Percentiles rank a stretch among this genome's conserved stretches.
phyloP scores from a whole-genome alignment of 805 yeast species.

The Kodamaea neixiangensis region DNA sequence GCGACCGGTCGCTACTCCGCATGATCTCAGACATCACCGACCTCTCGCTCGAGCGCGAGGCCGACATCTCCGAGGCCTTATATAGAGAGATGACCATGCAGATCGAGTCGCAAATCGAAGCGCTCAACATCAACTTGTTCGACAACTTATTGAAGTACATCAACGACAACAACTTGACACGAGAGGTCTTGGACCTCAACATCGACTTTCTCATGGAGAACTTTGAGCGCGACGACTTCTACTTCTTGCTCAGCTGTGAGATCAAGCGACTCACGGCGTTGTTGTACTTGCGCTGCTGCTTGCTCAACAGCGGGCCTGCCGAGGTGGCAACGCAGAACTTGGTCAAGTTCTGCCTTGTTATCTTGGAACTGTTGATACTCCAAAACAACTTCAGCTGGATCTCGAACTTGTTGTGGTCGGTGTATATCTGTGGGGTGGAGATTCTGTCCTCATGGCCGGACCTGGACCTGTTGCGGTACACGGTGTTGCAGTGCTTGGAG shows the following conservation, averaged over 20 bases:
- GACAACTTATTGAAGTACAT: slow-evolving; percentile 13
- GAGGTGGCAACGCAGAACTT: slow-evolving; percentile 16
- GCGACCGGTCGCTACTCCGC: slow-evolving; percentile 25
- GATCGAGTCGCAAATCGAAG: slow-evolving; percentile 18
- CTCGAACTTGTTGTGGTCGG: slow-evolving; percentile 32
- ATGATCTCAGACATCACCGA: slow-evolving; percentile 34
- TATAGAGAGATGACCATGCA: slow-evolving; percentile 18
- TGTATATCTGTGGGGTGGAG: slow-evolving; percentile 28
- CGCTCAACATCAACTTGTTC: slow-evolving; percentile 16
- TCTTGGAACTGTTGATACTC: slow-evolving; percentile 26
- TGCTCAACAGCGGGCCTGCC: slow-evolving; percentile 27
- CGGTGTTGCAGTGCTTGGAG: slow-evolving; percentile 25
- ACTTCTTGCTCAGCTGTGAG: slow-evolving; percentile 30
- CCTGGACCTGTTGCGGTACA: slow-evolving; percentile 29
- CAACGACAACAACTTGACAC: slow-evolving; percentile 1
- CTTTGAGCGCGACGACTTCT: slow-evolving; percentile 21
- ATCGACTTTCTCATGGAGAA: slow-evolving; percentile 12
- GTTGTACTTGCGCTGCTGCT: slow-evolving; percentile 29
- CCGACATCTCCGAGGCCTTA: slow-evolving; percentile 15
- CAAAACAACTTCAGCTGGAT: slow-evolving; percentile 31
- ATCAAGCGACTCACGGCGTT: slow-evolving; percentile 25
- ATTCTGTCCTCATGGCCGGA: slow-evolving; percentile 23
- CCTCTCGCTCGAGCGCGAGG: slow-evolving; percentile 28
- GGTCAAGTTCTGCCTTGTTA: slow-evolving; percentile 20
- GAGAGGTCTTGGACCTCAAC: slow-evolving; percentile 10